Evolutionary conservation across 306 rosid species (phyloP), one percentile per base, ranked within the genome.

Genomic region (Medicago ruthenica): DNA sequence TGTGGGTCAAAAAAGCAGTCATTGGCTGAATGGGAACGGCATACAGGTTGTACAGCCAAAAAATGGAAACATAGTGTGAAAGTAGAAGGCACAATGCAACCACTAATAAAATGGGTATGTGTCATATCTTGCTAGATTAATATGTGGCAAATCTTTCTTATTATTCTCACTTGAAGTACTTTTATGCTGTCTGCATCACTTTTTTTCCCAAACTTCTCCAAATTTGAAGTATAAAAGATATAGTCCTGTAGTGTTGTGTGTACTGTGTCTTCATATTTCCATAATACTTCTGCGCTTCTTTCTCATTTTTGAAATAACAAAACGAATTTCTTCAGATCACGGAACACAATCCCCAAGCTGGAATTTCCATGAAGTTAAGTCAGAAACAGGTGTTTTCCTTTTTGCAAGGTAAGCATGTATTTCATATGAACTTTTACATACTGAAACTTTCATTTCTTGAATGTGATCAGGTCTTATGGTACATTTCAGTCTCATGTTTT

Each of bases 41-140:
- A 94, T 82, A 77, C 97, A 7, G 98, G 97, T 41, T 88, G 95
- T 82, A 90, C 83, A 90, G 96, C 98, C 21, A 94, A 85, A 85
- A 92, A 94, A 83, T 94, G 98, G 98, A 94, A 90, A 84, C 67
- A 70, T 69, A 94, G 93, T 68, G 97, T 94, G 86, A 94, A 86
- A 87, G 92, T 94, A 80, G 88, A 90, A 85, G 79, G 82, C 77
- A 88, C 96, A 70, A 87, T 81, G 96, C 85, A 79, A 37, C 91
- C 96, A 11, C 89, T 94, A 76, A 95, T 85, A 85, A 85, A 90
- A 82, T 94, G 95, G 97, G 98, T 94, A 44, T 48, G 98, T 94
- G 37, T 62, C 34, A 66, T 9, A 61, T 71, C 54, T 82, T 76
- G n/a, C 39, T 44, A 65, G 60, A 74, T 48, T 48, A 75, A 44